Conservation (phyloP, 164 flowering plant genomes). For the Taxillus chinensis region DNA sequence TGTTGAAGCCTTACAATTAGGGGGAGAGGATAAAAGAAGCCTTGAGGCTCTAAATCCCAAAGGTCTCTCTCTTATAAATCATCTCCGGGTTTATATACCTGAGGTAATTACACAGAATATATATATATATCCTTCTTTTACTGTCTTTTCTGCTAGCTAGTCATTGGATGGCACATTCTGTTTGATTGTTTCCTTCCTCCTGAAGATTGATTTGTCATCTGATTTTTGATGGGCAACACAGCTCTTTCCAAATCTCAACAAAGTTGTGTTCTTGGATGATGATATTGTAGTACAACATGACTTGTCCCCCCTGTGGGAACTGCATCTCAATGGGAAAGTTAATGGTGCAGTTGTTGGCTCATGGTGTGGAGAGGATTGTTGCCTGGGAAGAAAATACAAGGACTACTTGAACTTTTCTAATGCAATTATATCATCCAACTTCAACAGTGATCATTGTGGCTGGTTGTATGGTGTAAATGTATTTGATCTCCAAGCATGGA, state of each 20-base stretch:
- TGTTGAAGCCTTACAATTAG: slow-evolving; percentile 15
- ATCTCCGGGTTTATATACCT: slow-evolving; percentile 53
- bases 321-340: slow-evolving; percentile 56
- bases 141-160: neutral
- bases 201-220: slow-evolving; percentile 10
- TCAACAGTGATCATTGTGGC: slow-evolving; percentile 35
- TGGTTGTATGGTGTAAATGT: slow-evolving; percentile 71
- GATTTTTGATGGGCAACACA: slow-evolving; percentile 21
- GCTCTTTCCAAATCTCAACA: slow-evolving; percentile 73
- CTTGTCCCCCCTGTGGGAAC: slow-evolving; percentile 55
- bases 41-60: slow-evolving; percentile 40
- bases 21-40: slow-evolving; percentile 12
- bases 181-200: neutral
- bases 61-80: slow-evolving; percentile 42
- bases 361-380: slow-evolving; percentile 25
- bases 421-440: slow-evolving; percentile 31
- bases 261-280: slow-evolving; percentile 65
- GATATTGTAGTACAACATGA: slow-evolving; percentile 68
- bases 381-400: slow-evolving; percentile 33
- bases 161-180: neutral
- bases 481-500: slow-evolving; percentile 69
- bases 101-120: slow-evolving; percentile 33
- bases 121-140: neutral
- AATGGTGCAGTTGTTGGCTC: slow-evolving; percentile 54
- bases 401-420: slow-evolving; percentile 55